These are phyloP conservation scores for Pythium aphanidermatum DNA, from an alignment of 352 stramenopile species.

Conservation along the genomic window DNA sequence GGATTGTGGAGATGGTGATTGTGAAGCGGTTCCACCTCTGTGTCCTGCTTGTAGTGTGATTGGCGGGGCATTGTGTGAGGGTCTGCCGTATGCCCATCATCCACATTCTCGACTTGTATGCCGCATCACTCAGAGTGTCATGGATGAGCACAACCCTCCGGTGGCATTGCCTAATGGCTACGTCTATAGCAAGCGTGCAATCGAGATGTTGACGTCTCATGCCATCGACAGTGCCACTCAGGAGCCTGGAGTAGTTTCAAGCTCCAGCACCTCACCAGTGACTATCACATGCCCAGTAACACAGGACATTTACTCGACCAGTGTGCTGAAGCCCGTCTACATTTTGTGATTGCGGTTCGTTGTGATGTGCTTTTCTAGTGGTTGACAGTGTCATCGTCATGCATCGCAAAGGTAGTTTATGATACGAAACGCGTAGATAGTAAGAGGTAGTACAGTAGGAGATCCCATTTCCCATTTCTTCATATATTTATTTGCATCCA, in stretches of 20 bases:
- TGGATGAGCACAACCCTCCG: conserved; percentile 83
- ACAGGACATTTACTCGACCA: conserved; percentile 50
- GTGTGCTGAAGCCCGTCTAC: conserved; percentile 69
- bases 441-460: too few relatives aligned
- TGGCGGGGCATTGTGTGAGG: conserved; percentile 45
- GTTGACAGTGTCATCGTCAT: too few relatives aligned
- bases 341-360: conserved; percentile 42
- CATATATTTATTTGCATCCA: too few relatives aligned
- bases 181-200: conserved; percentile 75
- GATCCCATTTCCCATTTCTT: too few relatives aligned
- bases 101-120: conserved; percentile 81
- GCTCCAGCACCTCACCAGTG: conserved; percentile 16
- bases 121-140: conserved; percentile 68
- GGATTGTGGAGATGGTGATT: conserved; percentile 9
- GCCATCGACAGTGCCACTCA: neutral
- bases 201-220: conserved; percentile 43
- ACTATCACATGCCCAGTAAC: conserved; percentile 75
- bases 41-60: conserved; percentile 76
- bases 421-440: too few relatives aligned
- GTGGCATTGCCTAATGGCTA: conserved; percentile 76
- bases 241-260: too few relatives aligned
- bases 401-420: too few relatives aligned
- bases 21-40: conserved; percentile 30
- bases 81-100: conserved; percentile 71
- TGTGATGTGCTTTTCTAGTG: too few relatives aligned